Base-by-base conservation (phyloP, 1,139 yeast species). In the Casaregolazyma suthepensis region DNA sequence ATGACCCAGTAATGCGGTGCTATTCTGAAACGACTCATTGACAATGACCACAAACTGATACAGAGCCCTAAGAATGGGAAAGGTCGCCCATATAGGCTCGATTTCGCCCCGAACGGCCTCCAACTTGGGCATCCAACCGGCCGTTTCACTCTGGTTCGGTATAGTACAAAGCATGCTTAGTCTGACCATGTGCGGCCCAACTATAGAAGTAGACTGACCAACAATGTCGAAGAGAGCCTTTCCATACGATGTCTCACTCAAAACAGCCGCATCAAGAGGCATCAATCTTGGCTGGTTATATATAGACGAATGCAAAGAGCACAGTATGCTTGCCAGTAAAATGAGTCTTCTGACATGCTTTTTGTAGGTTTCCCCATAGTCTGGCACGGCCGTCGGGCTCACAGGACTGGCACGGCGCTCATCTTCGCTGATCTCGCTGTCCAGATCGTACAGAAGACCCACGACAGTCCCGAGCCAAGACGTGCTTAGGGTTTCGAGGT, bases 381-480 rank as follows among this genome's bases (percentile, higher is more conserved):
- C 43, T n/a, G 42, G 37, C 29, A 40, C 42, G 5, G 51, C 43
- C 18, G 46, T 48, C 42, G 51, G 48, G 26, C 42, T 44, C 15
- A 52, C 23, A 15, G 26, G 40, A 13, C 38, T 42, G n/a, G 26
- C 6, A 13, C 37, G 23, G 12, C 43, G 46, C 7, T 42, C 43
- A 17, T 17, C 15, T n/a, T 22, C 31, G 53, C 5, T 57, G 53
- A 49, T 17, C 12, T 49, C 44, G 31, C 17, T 43, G 20, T 43
- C 45, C 58, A 65, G 57, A 37, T 58, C 62, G 56, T 61, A 63
- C 5, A 67, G 66, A 23, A 66, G 57, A 23, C 71, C 68, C 38
- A 71, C 63, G n/a, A 74, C 72, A 12, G 71, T 62, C 3, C 73
- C 74, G 15, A 73, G 64, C 72, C 74, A 70, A 47, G 61, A 56